These are phyloP conservation scores for Suillus paluster DNA, from an alignment of 768 basidiomycete genomes.

Conservation along the genomic window DNA sequence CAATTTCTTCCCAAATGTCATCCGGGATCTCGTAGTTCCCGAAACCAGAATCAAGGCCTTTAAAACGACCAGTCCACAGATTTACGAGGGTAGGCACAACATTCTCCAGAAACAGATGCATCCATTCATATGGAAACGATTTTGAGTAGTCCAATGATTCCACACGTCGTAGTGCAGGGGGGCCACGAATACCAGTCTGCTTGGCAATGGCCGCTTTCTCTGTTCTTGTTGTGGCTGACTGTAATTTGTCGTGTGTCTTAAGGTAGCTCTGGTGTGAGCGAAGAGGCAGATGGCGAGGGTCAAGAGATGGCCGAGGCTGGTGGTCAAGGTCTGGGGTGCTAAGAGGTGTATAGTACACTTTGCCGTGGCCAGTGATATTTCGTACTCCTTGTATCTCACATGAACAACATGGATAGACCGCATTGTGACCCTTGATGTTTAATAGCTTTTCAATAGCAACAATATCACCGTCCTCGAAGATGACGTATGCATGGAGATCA, in stretches of 20 bases:
- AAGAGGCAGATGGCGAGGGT: constrained; percentile 25
- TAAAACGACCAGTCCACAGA: constrained; percentile 22
- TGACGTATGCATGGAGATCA: too few species aligned
- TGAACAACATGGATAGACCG: too few species aligned
- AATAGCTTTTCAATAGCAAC: too few species aligned
- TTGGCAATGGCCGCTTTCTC: constrained; percentile 7
- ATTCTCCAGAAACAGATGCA: constrained; percentile 24
- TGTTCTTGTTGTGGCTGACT: neutral
- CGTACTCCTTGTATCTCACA: too few species aligned
- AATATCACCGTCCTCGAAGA: too few species aligned
- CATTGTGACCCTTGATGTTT: too few species aligned
- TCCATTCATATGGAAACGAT: constrained; percentile 15
- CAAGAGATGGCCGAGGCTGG: neutral
- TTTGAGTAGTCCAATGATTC: constrained; percentile 6
- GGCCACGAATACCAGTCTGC: constrained; percentile 1
- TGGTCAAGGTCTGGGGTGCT: constrained; percentile 12
- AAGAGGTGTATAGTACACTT: too few species aligned
- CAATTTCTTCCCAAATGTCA: constrained; percentile 9
- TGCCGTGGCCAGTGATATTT: too few species aligned
- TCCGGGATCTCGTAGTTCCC: constrained; percentile 12
- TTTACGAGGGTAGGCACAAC: constrained; percentile 15
- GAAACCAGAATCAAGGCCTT: constrained; percentile 12
- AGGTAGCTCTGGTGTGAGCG: constrained; percentile 23
- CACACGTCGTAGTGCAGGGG: constrained; percentile 3
- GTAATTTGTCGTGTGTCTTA: neutral